Percentiles rank a stretch among this genome's conserved stretches.
Conservation (phyloP, 306 rosid species). For the Inga laurina region DNA sequence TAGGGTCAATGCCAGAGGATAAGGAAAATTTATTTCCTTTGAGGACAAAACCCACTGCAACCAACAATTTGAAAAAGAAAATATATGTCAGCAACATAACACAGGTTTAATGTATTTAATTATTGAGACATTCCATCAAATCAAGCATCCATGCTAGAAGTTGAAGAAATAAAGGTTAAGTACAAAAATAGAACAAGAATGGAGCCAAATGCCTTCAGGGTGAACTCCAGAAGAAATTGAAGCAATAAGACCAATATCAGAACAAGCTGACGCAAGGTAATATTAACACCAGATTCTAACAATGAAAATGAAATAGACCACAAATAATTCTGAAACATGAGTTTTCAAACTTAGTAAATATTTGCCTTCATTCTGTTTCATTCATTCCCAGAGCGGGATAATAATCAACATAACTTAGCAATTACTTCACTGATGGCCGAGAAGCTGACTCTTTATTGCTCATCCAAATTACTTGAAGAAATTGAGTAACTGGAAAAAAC, state of each 20-base stretch:
- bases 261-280: conserved; percentile 28
- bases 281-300: conserved; percentile 15
- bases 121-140: conserved; percentile 16
- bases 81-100: conserved; percentile 36
- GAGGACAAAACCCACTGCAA: conserved; percentile 98
- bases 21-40: conserved; percentile 95
- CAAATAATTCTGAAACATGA: not conserved
- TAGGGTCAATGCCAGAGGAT: conserved; percentile 94
- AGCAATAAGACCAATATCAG: not conserved
- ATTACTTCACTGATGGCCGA: not conserved
- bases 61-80: conserved; percentile 26
- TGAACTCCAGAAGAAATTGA: conserved; percentile 25
- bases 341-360: not conserved
- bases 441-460: not conserved
- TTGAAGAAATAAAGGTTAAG: not conserved
- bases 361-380: conserved; percentile 14
- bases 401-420: conserved; percentile 9
- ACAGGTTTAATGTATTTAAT: not conserved
- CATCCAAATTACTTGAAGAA: conserved; percentile 24
- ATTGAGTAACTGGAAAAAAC: not conserved
- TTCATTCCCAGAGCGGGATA: conserved; percentile 25
- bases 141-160: not conserved
- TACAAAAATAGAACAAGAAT: conserved; percentile 7
- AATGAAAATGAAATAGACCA: not conserved
- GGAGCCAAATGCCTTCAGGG: conserved; percentile 17